Conservation (phyloP, 2,329 filamentous ascomycete genomes). For the Colletotrichum brevisporum region DNA sequence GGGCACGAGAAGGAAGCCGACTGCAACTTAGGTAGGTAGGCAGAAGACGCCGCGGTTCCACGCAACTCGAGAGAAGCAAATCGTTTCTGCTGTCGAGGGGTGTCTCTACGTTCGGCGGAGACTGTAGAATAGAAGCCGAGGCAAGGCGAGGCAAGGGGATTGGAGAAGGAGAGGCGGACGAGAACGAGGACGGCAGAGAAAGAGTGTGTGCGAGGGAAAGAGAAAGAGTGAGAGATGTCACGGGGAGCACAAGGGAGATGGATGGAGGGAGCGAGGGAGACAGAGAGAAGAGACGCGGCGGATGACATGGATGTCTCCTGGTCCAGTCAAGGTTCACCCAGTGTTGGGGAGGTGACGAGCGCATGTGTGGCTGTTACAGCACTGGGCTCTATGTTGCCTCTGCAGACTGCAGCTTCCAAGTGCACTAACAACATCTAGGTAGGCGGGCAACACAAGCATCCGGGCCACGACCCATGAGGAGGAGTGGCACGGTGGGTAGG, state of each 20-base stretch:
- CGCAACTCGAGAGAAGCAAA: slow-evolving; percentile 25
- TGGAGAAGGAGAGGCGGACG: background rate
- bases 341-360: background rate
- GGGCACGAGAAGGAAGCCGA: background rate
- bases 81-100: slow-evolving; percentile 24
- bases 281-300: slow-evolving; percentile 19
- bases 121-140: background rate
- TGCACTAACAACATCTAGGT: background rate
- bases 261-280: background rate
- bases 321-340: slow-evolving; percentile 23
- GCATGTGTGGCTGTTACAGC: too few relatives aligned
- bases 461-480: background rate
- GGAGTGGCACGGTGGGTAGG: background rate
- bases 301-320: slow-evolving; percentile 35
- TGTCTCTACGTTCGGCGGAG: background rate
- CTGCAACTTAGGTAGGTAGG: background rate
- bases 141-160: background rate
- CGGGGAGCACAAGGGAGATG: too few relatives aligned
- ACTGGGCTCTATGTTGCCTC: too few relatives aligned
- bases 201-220: slow-evolving; percentile 7
- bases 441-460: background rate
- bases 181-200: slow-evolving; percentile 4
- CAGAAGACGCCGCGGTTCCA: slow-evolving; percentile 14
- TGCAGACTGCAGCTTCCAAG: too few relatives aligned
- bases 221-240: slow-evolving; percentile 1